Evolutionary conservation across 495 filamentous ascomycete genomes (phyloP).

Genomic region (Apiosordaria backusii): DNA sequence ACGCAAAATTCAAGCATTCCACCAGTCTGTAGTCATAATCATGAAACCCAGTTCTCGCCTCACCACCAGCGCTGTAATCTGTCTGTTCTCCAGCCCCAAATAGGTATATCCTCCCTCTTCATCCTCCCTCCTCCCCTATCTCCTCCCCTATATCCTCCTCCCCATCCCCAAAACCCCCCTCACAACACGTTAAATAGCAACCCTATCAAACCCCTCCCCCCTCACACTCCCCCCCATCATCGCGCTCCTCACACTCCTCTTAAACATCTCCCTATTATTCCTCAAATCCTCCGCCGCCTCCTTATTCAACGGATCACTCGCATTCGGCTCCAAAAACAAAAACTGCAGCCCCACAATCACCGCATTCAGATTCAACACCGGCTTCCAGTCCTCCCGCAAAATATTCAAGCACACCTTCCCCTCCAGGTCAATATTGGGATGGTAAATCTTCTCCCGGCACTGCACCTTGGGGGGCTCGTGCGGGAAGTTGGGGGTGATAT

Average conservation of each 20-base stretch:
- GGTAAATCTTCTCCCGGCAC: slow-evolving; percentile 97
- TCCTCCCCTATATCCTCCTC: background rate
- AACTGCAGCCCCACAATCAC: slow-evolving; percentile 98
- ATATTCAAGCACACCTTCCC: slow-evolving; percentile 98
- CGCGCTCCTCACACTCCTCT: slow-evolving; percentile 76
- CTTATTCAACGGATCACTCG: slow-evolving; percentile 95
- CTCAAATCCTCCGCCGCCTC: slow-evolving; percentile 93
- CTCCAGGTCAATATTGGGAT: slow-evolving; percentile 97
- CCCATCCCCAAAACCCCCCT: background rate
- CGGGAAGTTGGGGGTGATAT: slow-evolving; percentile 90
- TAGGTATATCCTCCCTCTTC: slow-evolving; percentile 1
- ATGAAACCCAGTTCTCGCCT: slow-evolving; percentile 16
- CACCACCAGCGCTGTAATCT: background rate
- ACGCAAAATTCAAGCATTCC: slow-evolving; percentile 10
- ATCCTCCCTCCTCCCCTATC: background rate
- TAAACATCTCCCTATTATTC: slow-evolving; percentile 77
- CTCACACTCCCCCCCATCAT: slow-evolving; percentile 82
- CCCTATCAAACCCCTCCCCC: slow-evolving; percentile 68
- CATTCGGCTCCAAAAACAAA: slow-evolving; percentile 95
- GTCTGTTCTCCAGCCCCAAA: background rate
- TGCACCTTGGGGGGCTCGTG: slow-evolving; percentile 98
- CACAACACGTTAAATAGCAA: slow-evolving; percentile 40
- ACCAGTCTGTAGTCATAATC: slow-evolving; percentile 16
- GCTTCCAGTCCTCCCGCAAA: slow-evolving; percentile 97
- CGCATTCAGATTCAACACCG: slow-evolving; percentile 92